A percentile compares a stretch with the other conserved stretches of the same genome.
Conservation (phyloP, 2,329 filamentous ascomycete genomes). For the Scleromitrula shiraiana region DNA sequence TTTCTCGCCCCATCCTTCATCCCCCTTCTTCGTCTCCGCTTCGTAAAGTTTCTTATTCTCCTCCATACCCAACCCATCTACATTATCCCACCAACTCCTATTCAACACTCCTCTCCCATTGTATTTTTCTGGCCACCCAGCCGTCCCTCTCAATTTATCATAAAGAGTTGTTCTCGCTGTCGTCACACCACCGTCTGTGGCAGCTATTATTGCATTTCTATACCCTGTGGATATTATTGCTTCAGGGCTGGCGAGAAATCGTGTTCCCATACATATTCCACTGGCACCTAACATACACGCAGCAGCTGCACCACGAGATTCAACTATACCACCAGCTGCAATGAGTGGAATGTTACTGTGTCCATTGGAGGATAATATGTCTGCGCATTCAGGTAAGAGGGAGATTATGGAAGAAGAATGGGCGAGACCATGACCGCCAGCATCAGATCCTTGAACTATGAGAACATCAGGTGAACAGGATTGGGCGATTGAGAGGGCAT, state of each 20-base stretch:
- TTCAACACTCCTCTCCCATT: conserved; percentile 53
- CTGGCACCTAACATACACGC: conserved; percentile 30
- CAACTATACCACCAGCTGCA: conserved; percentile 32
- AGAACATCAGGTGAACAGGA: conserved; percentile 27
- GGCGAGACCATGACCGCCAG: conserved; percentile 32
- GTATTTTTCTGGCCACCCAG: conserved; percentile 48
- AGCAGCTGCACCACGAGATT: conserved; percentile 32
- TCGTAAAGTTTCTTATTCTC: conserved; percentile 36
- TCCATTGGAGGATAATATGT: conserved; percentile 21
- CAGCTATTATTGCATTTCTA: conserved; percentile 36
- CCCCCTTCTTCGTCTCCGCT: conserved; percentile 39
- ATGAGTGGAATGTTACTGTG: conserved; percentile 25
- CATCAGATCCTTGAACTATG: conserved; percentile 32
- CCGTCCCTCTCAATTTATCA: conserved; percentile 45
- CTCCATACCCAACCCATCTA: conserved; percentile 31
- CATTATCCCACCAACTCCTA: conserved; percentile 38
- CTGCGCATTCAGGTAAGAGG: conserved; percentile 30
- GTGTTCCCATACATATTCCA: conserved; percentile 42
- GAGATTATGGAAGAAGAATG: conserved; percentile 28
- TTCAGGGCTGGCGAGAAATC: conserved; percentile 40
- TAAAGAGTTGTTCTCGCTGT: conserved; percentile 44
- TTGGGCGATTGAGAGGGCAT: conserved; percentile 23
- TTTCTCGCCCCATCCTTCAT: conserved; percentile 42
- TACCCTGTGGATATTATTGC: conserved; percentile 40
- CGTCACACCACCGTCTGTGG: conserved; percentile 41